Conservation (phyloP, 2,329 filamentous ascomycete species). For the Trichoderma breve region DNA sequence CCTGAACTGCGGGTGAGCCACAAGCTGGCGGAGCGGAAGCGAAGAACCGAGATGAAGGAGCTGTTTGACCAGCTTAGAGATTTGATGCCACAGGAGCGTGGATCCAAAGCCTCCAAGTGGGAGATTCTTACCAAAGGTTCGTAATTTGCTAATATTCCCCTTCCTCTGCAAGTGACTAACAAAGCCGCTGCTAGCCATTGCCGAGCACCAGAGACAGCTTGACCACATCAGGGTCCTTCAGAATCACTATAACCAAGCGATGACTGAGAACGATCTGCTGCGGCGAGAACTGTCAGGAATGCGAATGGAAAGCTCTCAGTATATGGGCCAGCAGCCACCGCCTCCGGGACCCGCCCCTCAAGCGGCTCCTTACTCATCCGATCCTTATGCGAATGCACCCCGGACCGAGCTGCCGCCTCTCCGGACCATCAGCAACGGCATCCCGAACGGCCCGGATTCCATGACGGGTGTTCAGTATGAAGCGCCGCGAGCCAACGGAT, state of each 20-base stretch:
- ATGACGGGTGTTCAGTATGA: constrained; percentile 68
- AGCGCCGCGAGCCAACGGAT: constrained; percentile 46
- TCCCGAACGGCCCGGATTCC: constrained; percentile 51
- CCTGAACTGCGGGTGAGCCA: constrained; percentile 80
- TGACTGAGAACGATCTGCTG: constrained; percentile 47
- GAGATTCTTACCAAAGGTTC: constrained; percentile 82
- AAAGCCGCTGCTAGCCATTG: constrained; percentile 48
- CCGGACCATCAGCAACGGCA: constrained; percentile 47
- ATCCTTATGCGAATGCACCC: constrained; percentile 34
- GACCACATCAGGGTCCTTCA: constrained; percentile 49
- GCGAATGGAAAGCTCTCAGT: constrained; percentile 48
- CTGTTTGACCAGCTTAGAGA: constrained; percentile 78
- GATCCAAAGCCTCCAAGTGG: constrained; percentile 86
- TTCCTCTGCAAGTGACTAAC: constrained; percentile 18
- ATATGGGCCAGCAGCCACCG: constrained; percentile 34
- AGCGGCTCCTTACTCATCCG: constrained; percentile 30
- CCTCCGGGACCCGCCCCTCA: constrained; percentile 25
- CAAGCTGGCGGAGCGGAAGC: constrained; percentile 80
- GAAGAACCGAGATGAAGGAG: constrained; percentile 84
- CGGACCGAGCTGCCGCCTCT: constrained; percentile 58
- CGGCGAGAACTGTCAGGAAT: constrained; percentile 49
- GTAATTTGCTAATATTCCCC: constrained; percentile 26
- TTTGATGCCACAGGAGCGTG: constrained; percentile 75
- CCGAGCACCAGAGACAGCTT: constrained; percentile 56
- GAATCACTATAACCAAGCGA: constrained; percentile 42